Base-by-base conservation (phyloP, 129 eudicot species). In the Saposhnikovia divaricata region DNA sequence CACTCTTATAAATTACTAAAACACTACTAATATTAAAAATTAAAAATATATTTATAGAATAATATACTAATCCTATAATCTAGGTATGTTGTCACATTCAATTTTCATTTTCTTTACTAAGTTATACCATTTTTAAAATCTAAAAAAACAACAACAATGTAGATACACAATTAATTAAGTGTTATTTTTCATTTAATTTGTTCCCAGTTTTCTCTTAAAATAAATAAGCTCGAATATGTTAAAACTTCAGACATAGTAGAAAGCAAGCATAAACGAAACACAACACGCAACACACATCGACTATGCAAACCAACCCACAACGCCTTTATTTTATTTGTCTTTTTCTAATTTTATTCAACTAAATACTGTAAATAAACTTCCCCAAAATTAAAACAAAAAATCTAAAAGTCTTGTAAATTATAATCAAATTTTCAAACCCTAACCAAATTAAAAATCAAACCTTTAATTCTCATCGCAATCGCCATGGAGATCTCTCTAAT, bases 401-500 rank as follows among this genome's bases (percentile, higher is more conserved):
- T 59, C 34, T 59, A 23, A 59, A 8, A 40, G 43, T 59, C 6
- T n/a, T n/a, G n/a, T n/a, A n/a, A n/a, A n/a, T n/a, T n/a, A n/a
- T 10, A 8, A 21, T 25, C 3, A 34, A 9, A 1, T n/a, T 23
- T n/a, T 59, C 68, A n/a, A 57, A 59, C 68, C 68, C 68, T 59
- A n/a, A n/a, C 68, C 65, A 23, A 59, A 59, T 6, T n/a, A 9
- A 59, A 59, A 59, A 59, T 9, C 68, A 59, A 59, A 59, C 34
- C 65, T 59, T 59, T 59, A n/a, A n/a, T 59, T 59, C 11, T 59
- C 68, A n/a, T 59, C 34, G 68, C 31, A 59, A 59, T 59, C 34
- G 12, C 66, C 7, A 86, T 86, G 89, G 89, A 83, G 37, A 78
- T 83, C 66, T 28, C 74, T 40, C 46, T 81, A 37, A 50, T 83